Base-by-base conservation (phyloP, 805 yeast species). In the Scheffersomyces coipomensis region DNA sequence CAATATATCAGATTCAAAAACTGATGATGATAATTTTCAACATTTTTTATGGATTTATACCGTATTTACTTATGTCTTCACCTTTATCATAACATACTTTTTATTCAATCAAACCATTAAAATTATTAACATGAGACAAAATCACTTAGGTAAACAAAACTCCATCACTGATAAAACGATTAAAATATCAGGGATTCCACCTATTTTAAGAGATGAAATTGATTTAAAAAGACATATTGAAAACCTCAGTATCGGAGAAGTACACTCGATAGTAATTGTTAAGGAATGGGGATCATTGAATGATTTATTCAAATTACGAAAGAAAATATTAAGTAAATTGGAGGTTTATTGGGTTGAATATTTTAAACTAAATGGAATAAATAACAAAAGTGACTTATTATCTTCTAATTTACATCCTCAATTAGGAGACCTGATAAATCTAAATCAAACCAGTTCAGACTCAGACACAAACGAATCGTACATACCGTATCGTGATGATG, bases 161-260 rank as follows among this genome's bases (percentile, higher is more conserved):
- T 83, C 96, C 8, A 75, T 91, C 42, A 88, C 98, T 0, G 98
- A 91, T 68, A 74, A 96, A 56, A 93, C 98, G 1, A 83, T 93
- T 29, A 69, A 91, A 42, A 59, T 91, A 11, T 81, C 91, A 26
- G 98, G 98, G 0, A 88, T 91, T 4, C 97, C 98, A 0, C 83
- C 86, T 0, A 81, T 82, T 33, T 64, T 90, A 30, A 72, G 97
- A 37, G 82, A 79, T 40, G 89, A 81, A 48, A 72, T 73, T n/a
- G 79, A 78, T 11, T 63, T 91, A 48, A 81, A 78, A 40, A 74
- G 79, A 26, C 93, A 88, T 53, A 81, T 91, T 19, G 93, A 88
- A 51, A 74, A 76, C 8, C 66, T 91, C 26, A 83, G 84, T 21
- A 83, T 90, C 25, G 97, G 96, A 2, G 81, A 78, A 41, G 95